Conservation (phyloP, 306 rosid genomes). For the Quercus agrifolia region DNA sequence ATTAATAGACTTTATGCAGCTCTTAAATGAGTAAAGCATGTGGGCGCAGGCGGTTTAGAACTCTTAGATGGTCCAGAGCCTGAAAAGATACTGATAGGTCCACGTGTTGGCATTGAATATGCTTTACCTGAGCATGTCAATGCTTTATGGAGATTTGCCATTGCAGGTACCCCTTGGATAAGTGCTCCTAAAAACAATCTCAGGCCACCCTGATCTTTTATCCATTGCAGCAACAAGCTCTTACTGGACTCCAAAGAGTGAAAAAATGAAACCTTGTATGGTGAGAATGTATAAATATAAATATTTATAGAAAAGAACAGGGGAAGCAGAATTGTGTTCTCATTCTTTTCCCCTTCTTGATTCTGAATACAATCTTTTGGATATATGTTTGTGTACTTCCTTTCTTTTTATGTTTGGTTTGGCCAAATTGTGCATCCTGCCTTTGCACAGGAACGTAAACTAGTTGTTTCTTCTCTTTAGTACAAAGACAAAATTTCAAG, state of each 20-base stretch:
- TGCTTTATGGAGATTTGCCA: constrained; percentile 91
- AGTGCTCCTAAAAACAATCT: constrained; percentile 91
- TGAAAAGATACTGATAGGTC: constrained; percentile 68
- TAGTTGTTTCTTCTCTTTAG: no score
- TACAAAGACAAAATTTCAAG: no score
- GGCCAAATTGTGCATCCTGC: no score
- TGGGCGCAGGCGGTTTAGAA: constrained; percentile 71
- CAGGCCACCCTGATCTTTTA: constrained; percentile 30
- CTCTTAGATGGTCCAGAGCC: constrained; percentile 84
- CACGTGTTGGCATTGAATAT: constrained; percentile 81
- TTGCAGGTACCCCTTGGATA: constrained; percentile 87
- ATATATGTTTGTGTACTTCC: neutral
- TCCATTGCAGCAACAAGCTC: neutral
- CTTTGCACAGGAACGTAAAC: no score
- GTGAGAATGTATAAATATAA: neutral
- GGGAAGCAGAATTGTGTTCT: neutral
- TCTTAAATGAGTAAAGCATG: constrained; percentile 15
- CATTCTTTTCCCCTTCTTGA: neutral
- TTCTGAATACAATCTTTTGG: neutral
- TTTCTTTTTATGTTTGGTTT: neutral
- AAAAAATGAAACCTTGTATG: neutral
- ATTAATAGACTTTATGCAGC: neutral
- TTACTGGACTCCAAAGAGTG: neutral
- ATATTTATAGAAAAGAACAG: neutral
- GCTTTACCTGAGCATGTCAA: constrained; percentile 77